These are phyloP conservation scores for Scutellaria galericulata DNA, from an alignment of 257 asterid genomes.

Conservation along the genomic window DNA sequence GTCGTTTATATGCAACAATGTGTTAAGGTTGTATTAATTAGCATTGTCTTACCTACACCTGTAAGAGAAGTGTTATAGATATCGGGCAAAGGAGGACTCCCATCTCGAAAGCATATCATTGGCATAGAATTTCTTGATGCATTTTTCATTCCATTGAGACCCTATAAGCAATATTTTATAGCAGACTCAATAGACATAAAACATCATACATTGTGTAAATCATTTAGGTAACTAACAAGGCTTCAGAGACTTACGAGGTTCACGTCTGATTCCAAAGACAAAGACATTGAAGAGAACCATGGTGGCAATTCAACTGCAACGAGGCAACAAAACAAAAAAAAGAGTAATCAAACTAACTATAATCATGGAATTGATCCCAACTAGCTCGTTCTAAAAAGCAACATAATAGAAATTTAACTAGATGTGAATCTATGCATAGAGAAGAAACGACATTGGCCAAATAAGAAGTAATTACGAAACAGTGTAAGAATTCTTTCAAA, in stretches of 20 bases:
- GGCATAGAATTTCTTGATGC: constrained; percentile 60
- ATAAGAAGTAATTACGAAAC: constrained; percentile 5
- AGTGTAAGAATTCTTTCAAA: not conserved
- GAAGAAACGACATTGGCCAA: not conserved
- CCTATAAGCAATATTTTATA: constrained; percentile 48
- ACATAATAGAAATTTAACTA: not conserved
- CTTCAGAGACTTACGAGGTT: constrained; percentile 63
- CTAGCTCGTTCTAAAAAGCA: not conserved
- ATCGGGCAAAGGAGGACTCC: constrained; percentile 97
- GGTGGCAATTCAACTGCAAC: constrained; percentile 91
- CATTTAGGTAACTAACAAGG: constrained; percentile 22
- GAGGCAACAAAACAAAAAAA: constrained; percentile 30
- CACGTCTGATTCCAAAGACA: constrained; percentile 73
- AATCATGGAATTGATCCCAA: not conserved
- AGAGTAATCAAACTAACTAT: constrained; percentile 18
- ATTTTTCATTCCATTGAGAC: constrained; percentile 47
- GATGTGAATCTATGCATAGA: not conserved
- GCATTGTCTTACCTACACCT: constrained; percentile 64
- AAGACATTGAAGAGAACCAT: constrained; percentile 81
- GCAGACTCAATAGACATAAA: not conserved
- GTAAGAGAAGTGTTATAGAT: constrained; percentile 64
- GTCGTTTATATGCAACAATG: not conserved
- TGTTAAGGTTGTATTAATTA: not conserved
- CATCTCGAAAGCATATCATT: constrained; percentile 88
- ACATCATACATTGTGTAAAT: not conserved